These are phyloP conservation scores for Globisporangium ultimum DNA, from an alignment of 352 stramenopile genomes.

Conservation along the genomic window DNA sequence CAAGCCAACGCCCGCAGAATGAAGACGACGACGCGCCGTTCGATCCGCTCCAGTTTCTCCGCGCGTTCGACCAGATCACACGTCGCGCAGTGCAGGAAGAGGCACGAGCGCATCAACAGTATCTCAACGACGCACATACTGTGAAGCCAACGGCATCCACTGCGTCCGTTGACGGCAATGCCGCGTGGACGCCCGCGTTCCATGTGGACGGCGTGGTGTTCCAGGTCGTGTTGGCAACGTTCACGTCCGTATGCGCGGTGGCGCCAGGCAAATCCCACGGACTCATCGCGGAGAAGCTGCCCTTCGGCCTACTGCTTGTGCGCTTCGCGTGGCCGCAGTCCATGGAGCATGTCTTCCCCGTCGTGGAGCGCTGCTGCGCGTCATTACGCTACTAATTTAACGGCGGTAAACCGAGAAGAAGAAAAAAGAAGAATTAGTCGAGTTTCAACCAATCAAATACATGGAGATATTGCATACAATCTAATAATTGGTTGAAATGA, in stretches of 20 bases:
- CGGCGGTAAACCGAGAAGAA: too few species aligned
- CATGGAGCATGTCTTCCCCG: slow-evolving; percentile 29
- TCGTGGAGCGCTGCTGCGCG: slow-evolving; percentile 33
- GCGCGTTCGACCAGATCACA: slow-evolving; percentile 44
- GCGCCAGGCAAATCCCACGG: slow-evolving; percentile 24
- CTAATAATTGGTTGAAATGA: too few species aligned
- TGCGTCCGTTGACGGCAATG: background rate
- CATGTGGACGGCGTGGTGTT: slow-evolving; percentile 25
- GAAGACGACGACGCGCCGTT: background rate
- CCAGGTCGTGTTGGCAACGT: slow-evolving; percentile 42
- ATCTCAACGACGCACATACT: too few species aligned
- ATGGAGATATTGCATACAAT: too few species aligned
- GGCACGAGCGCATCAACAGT: slow-evolving; percentile 6
- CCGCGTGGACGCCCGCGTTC: slow-evolving; percentile 24
- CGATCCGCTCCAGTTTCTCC: slow-evolving; percentile 19
- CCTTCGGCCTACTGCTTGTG: slow-evolving; percentile 49
- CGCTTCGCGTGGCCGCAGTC: slow-evolving; percentile 30
- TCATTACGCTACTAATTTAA: slow-evolving; percentile 18
- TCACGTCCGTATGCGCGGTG: slow-evolving; percentile 43
- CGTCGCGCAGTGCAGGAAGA: slow-evolving; percentile 30
- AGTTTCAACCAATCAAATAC: too few species aligned
- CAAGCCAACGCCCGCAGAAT: too few species aligned
- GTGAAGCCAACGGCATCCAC: too few species aligned
- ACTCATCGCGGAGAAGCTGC: slow-evolving; percentile 45
- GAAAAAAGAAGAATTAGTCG: background rate